Base-by-base conservation (phyloP, 768 basidiomycete genomes). In the Mycena kentingensis region DNA sequence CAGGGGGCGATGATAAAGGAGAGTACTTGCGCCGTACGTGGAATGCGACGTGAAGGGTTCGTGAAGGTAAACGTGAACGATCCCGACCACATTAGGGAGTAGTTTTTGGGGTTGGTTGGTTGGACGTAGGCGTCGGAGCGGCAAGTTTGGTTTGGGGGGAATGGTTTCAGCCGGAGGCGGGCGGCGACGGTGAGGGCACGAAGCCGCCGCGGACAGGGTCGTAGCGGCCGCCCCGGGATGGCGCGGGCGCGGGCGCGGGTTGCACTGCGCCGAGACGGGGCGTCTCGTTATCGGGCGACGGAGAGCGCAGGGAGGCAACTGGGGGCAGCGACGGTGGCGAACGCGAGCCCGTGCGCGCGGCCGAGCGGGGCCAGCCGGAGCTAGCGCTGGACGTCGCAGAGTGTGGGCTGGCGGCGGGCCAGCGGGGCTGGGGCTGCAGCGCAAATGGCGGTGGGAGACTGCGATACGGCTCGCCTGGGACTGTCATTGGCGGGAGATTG, bases 371-470 rank as follows among this genome's bases (percentile, higher is more conserved):
- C 19, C 69, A 66, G 16, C 54, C 65, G 19, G 59, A 29, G 15
- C n/a, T n/a, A n/a, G n/a, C n/a, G n/a, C n/a, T n/a, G n/a, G n/a
- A n/a, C n/a, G n/a, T n/a, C n/a, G n/a, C n/a, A n/a, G n/a, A n/a
- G n/a, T n/a, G n/a, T n/a, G n/a, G n/a, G n/a, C n/a, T n/a, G 37
- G 13, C 37, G 37, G 35, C 68, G 72, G 50, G 84, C 85, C 87
- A 88, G 46, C 81, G 84, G 1, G 85, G 86, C 46, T 70, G 71
- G 2, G 87, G 87, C 63, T 88, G 83, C 3, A 89, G 70, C 10
- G 83, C 80, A 62, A 82, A 87, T 2, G 87, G 87, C 15, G 85
- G 79, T 15, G 77, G 75, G 49, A 78, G 66, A 50, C n/a, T n/a
- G n/a, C n/a, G 28, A 35, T 2, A 37, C 35, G 46, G 36, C 46